Conservation (phyloP, 192 early-diverging fungal species). For the Geranomyces michiganensis region DNA sequence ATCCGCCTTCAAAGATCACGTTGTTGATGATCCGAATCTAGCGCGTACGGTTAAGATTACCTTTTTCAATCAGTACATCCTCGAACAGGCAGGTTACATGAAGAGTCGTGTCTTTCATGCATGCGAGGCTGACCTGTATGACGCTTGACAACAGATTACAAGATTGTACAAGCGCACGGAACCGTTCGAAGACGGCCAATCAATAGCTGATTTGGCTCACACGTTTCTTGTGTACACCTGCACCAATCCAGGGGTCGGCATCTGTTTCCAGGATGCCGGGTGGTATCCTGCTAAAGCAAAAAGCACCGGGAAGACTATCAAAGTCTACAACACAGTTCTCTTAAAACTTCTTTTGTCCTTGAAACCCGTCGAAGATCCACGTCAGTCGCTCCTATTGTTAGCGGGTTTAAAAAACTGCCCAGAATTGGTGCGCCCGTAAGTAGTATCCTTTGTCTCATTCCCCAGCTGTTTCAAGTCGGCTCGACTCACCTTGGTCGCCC, state of each 20-base stretch:
- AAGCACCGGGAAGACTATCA: constrained; percentile 32
- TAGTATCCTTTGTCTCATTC: constrained; percentile 3
- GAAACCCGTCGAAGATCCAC: constrained; percentile 63
- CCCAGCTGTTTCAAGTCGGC: background rate
- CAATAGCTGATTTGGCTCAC: constrained; percentile 65
- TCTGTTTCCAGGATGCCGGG: constrained; percentile 74
- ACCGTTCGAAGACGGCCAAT: background rate
- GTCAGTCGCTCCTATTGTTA: constrained; percentile 70
- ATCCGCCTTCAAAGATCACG: constrained; percentile 52
- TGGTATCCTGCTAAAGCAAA: constrained; percentile 69
- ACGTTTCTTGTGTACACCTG: constrained; percentile 75
- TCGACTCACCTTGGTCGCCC: no score
- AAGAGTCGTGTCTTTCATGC: no score
- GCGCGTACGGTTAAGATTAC: constrained; percentile 58
- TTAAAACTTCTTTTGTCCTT: constrained; percentile 57
- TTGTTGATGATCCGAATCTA: constrained; percentile 69
- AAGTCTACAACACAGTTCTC: constrained; percentile 59
- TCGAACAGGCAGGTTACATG: constrained; percentile 62
- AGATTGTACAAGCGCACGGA: background rate
- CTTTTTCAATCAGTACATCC: constrained; percentile 73
- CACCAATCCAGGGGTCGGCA: constrained; percentile 68
- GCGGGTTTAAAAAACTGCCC: constrained; percentile 69
- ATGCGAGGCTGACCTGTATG: no score
- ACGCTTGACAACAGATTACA: no score
- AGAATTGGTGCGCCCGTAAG: constrained; percentile 73